Base-by-base conservation (phyloP, 441 rosid species). In the Monsonia emarginata region DNA sequence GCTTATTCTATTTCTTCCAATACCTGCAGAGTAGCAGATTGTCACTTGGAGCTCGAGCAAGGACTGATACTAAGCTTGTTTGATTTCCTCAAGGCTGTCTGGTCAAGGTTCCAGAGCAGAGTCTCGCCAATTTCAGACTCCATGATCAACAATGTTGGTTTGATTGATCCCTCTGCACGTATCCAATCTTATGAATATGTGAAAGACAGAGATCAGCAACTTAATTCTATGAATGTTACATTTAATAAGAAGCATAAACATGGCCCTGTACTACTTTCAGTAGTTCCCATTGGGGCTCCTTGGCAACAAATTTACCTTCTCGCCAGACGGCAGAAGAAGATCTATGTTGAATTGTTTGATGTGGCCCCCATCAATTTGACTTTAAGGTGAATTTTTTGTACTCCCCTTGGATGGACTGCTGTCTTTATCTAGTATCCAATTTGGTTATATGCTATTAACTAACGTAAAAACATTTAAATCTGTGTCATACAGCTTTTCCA, bases 241-340 rank as follows among this genome's bases (percentile, higher is more conserved):
- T 73, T 74, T 65, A 70, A 59, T 70, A 79, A 72, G 82, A 83
- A 72, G 70, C 80, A 75, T 38, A 73, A 72, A 65, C 71, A 76
- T 69, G 70, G 68, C 71, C 74, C 77, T 30, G 74, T 78, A 62
- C 78, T 87, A 61, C 95, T 97, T 70, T 80, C 79, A 64, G 76
- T 85, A 67, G 82, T 86, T 82, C 99, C 99, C 40, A 84, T 94
- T 67, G 99, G 99, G 70, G 99, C 96, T 72, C 99, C 99, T 70
- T 88, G 96, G 99, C 97, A 94, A 78, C 77, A 81, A 70, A 88
- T 94, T 78, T 79, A 84, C 77, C 83, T 84, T 69, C 80, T 86
- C 79, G 96, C 96, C 59, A 82, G 94, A 85, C 88, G 90, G 69
- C 85, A 86, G 66, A 85, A 79, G 84, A 94, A 90, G 73, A 82